Evolutionary conservation across 768 basidiomycete species (phyloP), one percentile per base, ranked within the genome.

Genomic region (Pilatotrama ljubarskyi): DNA sequence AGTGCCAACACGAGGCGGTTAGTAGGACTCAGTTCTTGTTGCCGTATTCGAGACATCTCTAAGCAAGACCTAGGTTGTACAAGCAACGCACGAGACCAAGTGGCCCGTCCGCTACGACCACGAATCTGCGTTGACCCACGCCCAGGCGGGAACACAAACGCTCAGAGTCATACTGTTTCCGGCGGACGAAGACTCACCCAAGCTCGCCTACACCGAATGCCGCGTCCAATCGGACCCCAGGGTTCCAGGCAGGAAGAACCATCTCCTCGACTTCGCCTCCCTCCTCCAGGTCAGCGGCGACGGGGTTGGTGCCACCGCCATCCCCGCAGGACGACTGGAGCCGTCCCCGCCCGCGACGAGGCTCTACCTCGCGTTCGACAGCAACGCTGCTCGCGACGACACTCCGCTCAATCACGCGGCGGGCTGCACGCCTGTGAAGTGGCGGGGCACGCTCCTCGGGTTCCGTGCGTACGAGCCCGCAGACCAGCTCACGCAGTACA

Each of bases 281-380:
- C 46, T 48, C 35, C 48, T 50, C 35, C 48, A 22, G 15, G 22
- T 20, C 44, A 37, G n/a, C n/a, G 14, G 9, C 35, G 35, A 15
- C 35, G 32, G 35, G 17, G 13, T 10, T 32, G 10, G 29, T 32
- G 29, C 29, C 4, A 32, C n/a, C 32, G 9, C 32, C 2, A 32
- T 18, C 32, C 48, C 48, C 32, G 35, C 35, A 15, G 35, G n/a
- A 5, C 48, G 17, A 7, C 8, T 37, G 32, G 48, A 37, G 47
- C 26, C 47, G n/a, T 18, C 41, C 3, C 41, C 35, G 18, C n/a
- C 15, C 2, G 32, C 9, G n/a, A 37, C 48, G 48, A 32, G 38
- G 25, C 55, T 57, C 46, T 57, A 40, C 55, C 46, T 57, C n/a
- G 55, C 55, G 0, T 57, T 48, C 55, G 38, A 41, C 44, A 37